Evolutionary conservation across 768 basidiomycete genomes (phyloP).

Genomic region (Auricularia sp.): DNA sequence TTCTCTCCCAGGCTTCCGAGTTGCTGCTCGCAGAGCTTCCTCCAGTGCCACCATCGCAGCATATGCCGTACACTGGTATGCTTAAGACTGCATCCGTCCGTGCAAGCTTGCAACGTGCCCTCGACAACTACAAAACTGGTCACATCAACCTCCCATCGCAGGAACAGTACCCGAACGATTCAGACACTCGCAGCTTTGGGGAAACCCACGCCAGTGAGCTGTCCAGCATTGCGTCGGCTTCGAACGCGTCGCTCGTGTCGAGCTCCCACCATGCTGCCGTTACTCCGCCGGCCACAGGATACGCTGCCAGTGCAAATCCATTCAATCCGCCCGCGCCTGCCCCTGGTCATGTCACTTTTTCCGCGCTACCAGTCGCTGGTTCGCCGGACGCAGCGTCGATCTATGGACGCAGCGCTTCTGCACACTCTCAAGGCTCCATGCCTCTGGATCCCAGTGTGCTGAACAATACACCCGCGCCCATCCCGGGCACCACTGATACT

Average conservation of each 20-base stretch:
- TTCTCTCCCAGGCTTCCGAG: slow-evolving; percentile 60
- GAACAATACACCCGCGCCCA: slow-evolving; percentile 17
- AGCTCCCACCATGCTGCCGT: slow-evolving; percentile 33
- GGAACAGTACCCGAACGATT: slow-evolving; percentile 48
- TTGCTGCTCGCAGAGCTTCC: slow-evolving; percentile 57
- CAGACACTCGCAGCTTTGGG: slow-evolving; percentile 75
- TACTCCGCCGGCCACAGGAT: slow-evolving; percentile 23
- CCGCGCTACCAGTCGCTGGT: not conserved
- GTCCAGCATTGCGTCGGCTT: slow-evolving; percentile 22
- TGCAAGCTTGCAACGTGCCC: slow-evolving; percentile 63
- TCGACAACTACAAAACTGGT: slow-evolving; percentile 70
- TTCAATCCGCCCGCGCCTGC: slow-evolving; percentile 4
- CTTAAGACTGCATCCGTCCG: slow-evolving; percentile 58
- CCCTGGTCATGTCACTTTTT: slow-evolving; percentile 13
- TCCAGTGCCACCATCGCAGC: slow-evolving; percentile 47
- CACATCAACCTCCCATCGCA: slow-evolving; percentile 28
- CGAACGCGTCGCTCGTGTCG: slow-evolving; percentile 10
- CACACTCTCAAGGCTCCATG: not conserved
- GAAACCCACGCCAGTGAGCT: slow-evolving; percentile 74
- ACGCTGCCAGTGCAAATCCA: too few species aligned
- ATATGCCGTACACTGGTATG: slow-evolving; percentile 49
- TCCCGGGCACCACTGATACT: slow-evolving; percentile 11
- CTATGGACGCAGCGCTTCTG: not conserved
- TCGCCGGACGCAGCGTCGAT: too few species aligned
- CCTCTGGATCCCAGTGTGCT: slow-evolving; percentile 17